Conservation (phyloP, 441 rosid genomes). For the Erysimum cheiri region DNA sequence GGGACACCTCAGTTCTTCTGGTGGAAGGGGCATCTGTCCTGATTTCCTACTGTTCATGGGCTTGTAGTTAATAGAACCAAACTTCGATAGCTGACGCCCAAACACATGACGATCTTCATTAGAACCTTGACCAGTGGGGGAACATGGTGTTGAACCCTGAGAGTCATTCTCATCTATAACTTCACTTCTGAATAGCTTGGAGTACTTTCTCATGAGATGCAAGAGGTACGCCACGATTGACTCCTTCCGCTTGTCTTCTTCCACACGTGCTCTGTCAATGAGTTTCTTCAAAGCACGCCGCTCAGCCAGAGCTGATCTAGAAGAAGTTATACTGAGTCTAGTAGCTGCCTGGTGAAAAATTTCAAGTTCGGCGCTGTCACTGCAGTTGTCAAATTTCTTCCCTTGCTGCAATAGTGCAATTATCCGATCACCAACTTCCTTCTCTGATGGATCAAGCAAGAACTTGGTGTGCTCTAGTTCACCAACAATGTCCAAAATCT, state of each 20-base stretch:
- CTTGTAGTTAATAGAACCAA: constrained; percentile 76
- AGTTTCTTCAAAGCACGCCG: constrained; percentile 94
- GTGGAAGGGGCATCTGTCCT: constrained; percentile 76
- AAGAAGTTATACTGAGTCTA: constrained; percentile 79
- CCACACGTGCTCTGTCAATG: constrained; percentile 86
- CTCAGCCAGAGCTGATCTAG: constrained; percentile 88
- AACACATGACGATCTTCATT: constrained; percentile 66
- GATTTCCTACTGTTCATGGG: constrained; percentile 57
- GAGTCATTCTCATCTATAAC: constrained; percentile 88
- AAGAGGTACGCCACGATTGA: constrained; percentile 94
- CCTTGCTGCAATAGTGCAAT: constrained; percentile 89
- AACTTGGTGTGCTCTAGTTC: constrained; percentile 76
- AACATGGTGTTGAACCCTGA: constrained; percentile 92
- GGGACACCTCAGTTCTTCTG: constrained; percentile 95
- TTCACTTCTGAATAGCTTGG: constrained; percentile 90
- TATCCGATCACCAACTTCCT: constrained; percentile 91
- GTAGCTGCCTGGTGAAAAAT: constrained; percentile 85
- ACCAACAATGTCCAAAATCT: constrained; percentile 81
- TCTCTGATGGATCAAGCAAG: constrained; percentile 74
- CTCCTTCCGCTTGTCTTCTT: constrained; percentile 96
- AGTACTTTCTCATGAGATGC: constrained; percentile 92
- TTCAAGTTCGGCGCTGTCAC: constrained; percentile 78
- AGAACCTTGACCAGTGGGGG: constrained; percentile 71
- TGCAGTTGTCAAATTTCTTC: constrained; percentile 66
- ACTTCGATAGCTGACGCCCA: constrained; percentile 80